Conservation (phyloP, 148 eudicot species). For the Spergularia marina region DNA sequence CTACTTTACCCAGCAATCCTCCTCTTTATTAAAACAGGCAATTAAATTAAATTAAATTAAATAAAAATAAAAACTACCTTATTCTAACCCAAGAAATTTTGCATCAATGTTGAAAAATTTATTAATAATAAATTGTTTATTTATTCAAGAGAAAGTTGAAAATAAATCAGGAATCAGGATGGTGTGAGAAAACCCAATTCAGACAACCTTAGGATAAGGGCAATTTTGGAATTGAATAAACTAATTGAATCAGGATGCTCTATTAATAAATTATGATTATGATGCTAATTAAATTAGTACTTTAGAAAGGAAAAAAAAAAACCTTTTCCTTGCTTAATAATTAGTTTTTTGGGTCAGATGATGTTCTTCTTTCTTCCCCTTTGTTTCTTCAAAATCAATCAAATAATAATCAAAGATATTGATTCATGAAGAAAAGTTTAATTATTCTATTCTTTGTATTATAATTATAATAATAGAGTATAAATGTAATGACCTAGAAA, state of each 20-base stretch:
- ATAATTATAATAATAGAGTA: too few relatives aligned
- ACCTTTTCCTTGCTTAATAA: too few relatives aligned
- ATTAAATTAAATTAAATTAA: not conserved
- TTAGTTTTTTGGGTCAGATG: too few relatives aligned
- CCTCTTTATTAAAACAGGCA: not conserved
- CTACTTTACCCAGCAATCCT: constrained; percentile 14
- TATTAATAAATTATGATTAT: not conserved
- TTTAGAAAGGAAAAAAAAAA: too few relatives aligned
- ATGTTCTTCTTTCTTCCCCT: too few relatives aligned
- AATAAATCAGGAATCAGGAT: not conserved
- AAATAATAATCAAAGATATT: too few relatives aligned
- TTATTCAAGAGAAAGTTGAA: constrained; percentile 14
- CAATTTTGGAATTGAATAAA: constrained; percentile 23
- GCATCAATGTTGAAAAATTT: constrained; percentile 12
- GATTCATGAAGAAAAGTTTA: too few relatives aligned
- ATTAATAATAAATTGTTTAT: not conserved
- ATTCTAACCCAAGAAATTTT: not conserved
- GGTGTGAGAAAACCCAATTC: constrained; percentile 24
- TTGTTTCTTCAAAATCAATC: too few relatives aligned
- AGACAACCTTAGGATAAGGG: constrained; percentile 36
- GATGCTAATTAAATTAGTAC: too few relatives aligned
- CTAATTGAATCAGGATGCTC: not conserved
- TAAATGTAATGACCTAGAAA: too few relatives aligned
- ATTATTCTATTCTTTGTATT: too few relatives aligned
- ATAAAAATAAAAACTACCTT: constrained; percentile 9